Conservation (phyloP, 179 eudicot genomes). For the Silene coronaria region DNA sequence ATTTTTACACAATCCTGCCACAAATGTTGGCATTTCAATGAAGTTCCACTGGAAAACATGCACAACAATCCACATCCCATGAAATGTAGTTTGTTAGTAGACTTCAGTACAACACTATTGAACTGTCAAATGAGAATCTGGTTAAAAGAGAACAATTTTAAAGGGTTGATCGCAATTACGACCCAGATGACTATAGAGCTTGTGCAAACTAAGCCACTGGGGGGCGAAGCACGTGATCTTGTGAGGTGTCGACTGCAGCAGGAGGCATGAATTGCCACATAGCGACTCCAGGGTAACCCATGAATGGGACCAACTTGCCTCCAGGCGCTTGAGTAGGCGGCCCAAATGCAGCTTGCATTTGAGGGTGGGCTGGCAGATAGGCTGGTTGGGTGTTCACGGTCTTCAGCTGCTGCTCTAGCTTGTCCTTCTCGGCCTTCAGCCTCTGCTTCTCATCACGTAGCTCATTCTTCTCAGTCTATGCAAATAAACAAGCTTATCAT, state of each 20-base stretch:
- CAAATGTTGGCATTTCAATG: slow-evolving; percentile 23
- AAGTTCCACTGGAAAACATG: slow-evolving; percentile 28
- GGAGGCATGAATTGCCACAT: slow-evolving; percentile 99
- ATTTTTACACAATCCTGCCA: slow-evolving; percentile 17
- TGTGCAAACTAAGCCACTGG: slow-evolving; percentile 61
- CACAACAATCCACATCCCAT: slow-evolving; percentile 28
- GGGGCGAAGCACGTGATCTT: slow-evolving; percentile 74
- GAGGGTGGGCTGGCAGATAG: slow-evolving; percentile 46
- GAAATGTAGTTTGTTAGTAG: slow-evolving; percentile 36
- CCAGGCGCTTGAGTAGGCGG: slow-evolving; percentile 53
- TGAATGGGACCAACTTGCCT: slow-evolving; percentile 63
- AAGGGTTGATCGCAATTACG: slow-evolving; percentile 3
- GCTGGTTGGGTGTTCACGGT: slow-evolving; percentile 50
- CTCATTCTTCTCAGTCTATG: slow-evolving; percentile 71
- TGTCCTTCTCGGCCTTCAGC: slow-evolving; percentile 75
- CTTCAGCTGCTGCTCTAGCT: slow-evolving; percentile 69
- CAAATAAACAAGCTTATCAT: neutral
- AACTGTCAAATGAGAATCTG: slow-evolving; percentile 27
- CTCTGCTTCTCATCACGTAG: slow-evolving; percentile 87
- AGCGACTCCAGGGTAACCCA: slow-evolving; percentile 79
- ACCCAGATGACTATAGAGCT: slow-evolving; percentile 15
- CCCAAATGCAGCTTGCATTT: slow-evolving; percentile 54
- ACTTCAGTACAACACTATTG: slow-evolving; percentile 32
- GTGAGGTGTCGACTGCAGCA: slow-evolving; percentile 77
- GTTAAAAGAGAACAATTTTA: slow-evolving; percentile 16